phyloP scores from a whole-genome alignment of 805 yeast species.

The Candida silvicultrix region DNA sequence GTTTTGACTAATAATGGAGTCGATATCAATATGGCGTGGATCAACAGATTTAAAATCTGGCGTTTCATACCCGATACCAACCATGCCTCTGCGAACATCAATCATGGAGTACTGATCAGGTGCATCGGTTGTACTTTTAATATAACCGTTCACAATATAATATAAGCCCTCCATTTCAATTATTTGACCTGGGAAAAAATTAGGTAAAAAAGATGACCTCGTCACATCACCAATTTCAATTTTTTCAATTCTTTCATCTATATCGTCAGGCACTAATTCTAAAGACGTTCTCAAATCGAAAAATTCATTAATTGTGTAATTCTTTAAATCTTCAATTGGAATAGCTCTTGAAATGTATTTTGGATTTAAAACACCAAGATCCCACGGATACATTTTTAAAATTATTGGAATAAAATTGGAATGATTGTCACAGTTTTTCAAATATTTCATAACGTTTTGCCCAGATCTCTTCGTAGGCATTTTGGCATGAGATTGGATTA shows the following conservation, averaged over 20 bases:
- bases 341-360: not conserved
- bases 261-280: not conserved
- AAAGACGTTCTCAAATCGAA: not conserved
- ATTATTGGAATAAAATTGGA: not conserved
- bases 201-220: not conserved
- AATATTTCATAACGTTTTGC: not conserved
- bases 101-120: not conserved
- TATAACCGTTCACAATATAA: not conserved
- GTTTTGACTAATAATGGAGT: not conserved
- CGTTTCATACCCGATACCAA: not conserved
- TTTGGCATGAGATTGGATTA: not conserved
- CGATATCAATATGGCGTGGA: not conserved
- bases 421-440: not conserved
- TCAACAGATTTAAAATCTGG: not conserved
- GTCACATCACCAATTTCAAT: not conserved
- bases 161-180: not conserved
- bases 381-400: not conserved
- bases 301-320: not conserved
- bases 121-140: not conserved
- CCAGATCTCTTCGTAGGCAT: not conserved
- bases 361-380: conserved; percentile 1
- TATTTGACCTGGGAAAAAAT: not conserved
- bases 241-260: not conserved
- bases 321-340: not conserved
- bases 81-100: not conserved